Evolutionary conservation across 1,139 yeast species (phyloP).

Genomic region (Protomyces gravidus): DNA sequence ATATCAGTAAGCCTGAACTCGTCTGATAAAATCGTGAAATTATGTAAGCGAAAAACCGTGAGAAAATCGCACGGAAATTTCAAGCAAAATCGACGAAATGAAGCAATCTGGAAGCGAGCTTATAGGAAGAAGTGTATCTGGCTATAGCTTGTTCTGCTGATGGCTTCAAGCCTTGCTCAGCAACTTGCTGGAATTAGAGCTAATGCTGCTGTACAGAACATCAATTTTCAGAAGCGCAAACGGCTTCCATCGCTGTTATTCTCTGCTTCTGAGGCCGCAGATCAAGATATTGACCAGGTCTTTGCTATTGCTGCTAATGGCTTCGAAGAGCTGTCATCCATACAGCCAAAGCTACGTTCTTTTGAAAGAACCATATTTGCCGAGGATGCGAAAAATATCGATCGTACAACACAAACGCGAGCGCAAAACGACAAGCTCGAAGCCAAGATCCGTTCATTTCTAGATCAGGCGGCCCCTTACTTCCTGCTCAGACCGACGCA

Average conservation of each 20-base stretch:
- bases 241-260: slow-evolving; percentile 59
- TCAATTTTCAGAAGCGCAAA: slow-evolving; percentile 21
- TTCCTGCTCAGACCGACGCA: slow-evolving; percentile 71
- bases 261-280: slow-evolving; percentile 80
- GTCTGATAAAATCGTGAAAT: neutral
- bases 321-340: slow-evolving; percentile 60
- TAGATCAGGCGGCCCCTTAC: slow-evolving; percentile 68
- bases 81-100: too few species aligned
- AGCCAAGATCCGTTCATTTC: slow-evolving; percentile 66
- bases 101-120: neutral
- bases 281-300: slow-evolving; percentile 85
- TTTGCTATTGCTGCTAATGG: slow-evolving; percentile 72
- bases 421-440: slow-evolving; percentile 73
- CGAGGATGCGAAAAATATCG: slow-evolving; percentile 70
- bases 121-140: too few species aligned
- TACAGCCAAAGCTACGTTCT: slow-evolving; percentile 69
- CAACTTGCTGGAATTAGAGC: slow-evolving; percentile 66
- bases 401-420: slow-evolving; percentile 63
- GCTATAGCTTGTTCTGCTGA: too few species aligned
- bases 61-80: neutral
- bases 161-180: slow-evolving; percentile 58
- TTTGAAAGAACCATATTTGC: slow-evolving; percentile 73
- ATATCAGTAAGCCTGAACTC: too few species aligned
- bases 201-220: slow-evolving; percentile 14
- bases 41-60: slow-evolving; percentile 1